Evolutionary conservation across 1,139 yeast species (phyloP).

Genomic region (Hanseniaspora uvarum): DNA sequence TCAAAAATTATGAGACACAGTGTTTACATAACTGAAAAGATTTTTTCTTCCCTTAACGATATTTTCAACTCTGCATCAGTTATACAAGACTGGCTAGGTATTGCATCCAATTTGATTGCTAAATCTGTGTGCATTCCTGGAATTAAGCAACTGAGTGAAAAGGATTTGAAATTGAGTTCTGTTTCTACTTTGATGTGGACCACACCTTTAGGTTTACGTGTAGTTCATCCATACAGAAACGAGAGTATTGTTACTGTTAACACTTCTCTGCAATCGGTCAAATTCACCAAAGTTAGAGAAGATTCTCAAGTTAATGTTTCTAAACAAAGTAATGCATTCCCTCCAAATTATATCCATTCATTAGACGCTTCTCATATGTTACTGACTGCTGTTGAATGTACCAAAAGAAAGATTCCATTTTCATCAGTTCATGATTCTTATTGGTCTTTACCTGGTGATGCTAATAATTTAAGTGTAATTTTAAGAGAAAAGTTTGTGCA

Average conservation of each 20-base stretch:
- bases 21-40: slow-evolving; percentile 63
- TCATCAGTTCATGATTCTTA: slow-evolving; percentile 97
- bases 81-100: slow-evolving; percentile 94
- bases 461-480: slow-evolving; percentile 59
- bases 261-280: slow-evolving; percentile 76
- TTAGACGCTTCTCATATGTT: slow-evolving; percentile 96
- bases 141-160: slow-evolving; percentile 33
- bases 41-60: slow-evolving; percentile 74
- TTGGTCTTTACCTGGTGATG: slow-evolving; percentile 93
- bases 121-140: slow-evolving; percentile 62
- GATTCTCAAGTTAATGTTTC: slow-evolving; percentile 74
- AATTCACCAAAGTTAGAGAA: slow-evolving; percentile 73
- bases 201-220: slow-evolving; percentile 83
- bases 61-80: slow-evolving; percentile 85
- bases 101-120: slow-evolving; percentile 70
- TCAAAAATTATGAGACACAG: slow-evolving; percentile 37
- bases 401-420: slow-evolving; percentile 57
- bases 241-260: slow-evolving; percentile 51
- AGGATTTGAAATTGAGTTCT: slow-evolving; percentile 44
- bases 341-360: slow-evolving; percentile 92
- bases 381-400: slow-evolving; percentile 73
- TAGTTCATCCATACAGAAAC: slow-evolving; percentile 90
- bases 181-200: slow-evolving; percentile 96
- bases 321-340: slow-evolving; percentile 86
- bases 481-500: slow-evolving; percentile 72